Conservation (phyloP, 441 rosid genomes). For the Geranium incanum region DNA sequence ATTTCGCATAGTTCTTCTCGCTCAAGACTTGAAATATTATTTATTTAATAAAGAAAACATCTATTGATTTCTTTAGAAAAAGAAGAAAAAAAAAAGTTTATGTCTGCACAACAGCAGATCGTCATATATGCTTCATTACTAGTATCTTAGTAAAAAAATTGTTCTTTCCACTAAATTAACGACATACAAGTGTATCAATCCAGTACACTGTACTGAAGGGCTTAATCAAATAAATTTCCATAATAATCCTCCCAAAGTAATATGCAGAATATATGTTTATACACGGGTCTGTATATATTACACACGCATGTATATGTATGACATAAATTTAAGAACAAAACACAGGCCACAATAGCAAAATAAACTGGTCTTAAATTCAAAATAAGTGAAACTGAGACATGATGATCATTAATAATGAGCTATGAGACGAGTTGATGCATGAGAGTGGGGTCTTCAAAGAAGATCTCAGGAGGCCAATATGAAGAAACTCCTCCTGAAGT, state of each 20-base stretch:
- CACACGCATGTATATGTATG: neutral
- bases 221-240: neutral
- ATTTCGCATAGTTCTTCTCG: no score
- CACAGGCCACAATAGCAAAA: neutral
- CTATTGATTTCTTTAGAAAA: no score
- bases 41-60: no score
- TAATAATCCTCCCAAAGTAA: neutral
- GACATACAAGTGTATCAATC: no score
- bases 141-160: no score
- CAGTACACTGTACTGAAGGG: neutral
- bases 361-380: neutral
- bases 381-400: neutral
- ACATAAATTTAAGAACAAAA: neutral
- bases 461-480: slow-evolving; percentile 49
- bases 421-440: slow-evolving; percentile 42
- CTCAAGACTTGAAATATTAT: no score
- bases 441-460: slow-evolving; percentile 35
- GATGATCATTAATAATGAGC: slow-evolving; percentile 9
- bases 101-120: no score
- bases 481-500: slow-evolving; percentile 37
- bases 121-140: no score
- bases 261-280: neutral
- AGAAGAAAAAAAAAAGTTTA: no score
- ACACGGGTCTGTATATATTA: neutral
- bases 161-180: no score